Base-by-base conservation (phyloP, 768 basidiomycete genomes). In the Coprinopsis sp. region DNA sequence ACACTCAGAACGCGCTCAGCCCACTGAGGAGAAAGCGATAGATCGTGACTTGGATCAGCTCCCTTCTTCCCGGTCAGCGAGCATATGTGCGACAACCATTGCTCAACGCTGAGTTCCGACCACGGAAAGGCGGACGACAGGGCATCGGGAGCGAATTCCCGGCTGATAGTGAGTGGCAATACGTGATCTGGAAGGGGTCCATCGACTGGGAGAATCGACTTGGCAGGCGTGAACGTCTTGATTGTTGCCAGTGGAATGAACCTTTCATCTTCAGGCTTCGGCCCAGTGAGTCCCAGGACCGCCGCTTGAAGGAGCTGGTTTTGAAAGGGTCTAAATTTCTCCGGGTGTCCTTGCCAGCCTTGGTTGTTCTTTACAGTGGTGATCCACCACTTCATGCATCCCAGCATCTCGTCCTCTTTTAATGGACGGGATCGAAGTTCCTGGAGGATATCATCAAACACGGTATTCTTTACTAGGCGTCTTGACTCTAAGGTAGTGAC, bases 371-470 rank as follows among this genome's bases (percentile, higher is more conserved):
- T 18, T 11, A 44, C 10, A 7, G 38, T 24, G 29, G 30, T 36
- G 42, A 76, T 73, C 88, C 93, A 93, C 95, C 96, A 98, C 47
- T 79, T 79, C 51, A 97, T 67, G 63, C 88, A 92, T 2, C 81
- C 82, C n/a, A 84, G 60, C 65, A 87, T 83, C 58, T 97, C 90
- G 4, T 70, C 66, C 58, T 88, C 78, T 3, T 63, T 60, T 21
- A 99, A 72, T 3, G 92, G 84, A 13, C 87, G 71, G 4, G 73
- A 63, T 11, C 77, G 76, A 13, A 99, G 72, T 59, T 95, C 89
- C 30, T 72, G 67, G 33, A 97, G 67, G 13, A 98, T 86, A 61
- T 98, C 96, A 22, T 76, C 69, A 56, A 95, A 89, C 0, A 79
- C 78, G 47, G 95, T 85, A 12, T 80, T 69, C 42, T 80, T 81